Evolutionary conservation across 768 basidiomycete genomes (phyloP), one percentile per base, ranked within the genome.

Genomic region (Coprinopsis marcescibilis): DNA sequence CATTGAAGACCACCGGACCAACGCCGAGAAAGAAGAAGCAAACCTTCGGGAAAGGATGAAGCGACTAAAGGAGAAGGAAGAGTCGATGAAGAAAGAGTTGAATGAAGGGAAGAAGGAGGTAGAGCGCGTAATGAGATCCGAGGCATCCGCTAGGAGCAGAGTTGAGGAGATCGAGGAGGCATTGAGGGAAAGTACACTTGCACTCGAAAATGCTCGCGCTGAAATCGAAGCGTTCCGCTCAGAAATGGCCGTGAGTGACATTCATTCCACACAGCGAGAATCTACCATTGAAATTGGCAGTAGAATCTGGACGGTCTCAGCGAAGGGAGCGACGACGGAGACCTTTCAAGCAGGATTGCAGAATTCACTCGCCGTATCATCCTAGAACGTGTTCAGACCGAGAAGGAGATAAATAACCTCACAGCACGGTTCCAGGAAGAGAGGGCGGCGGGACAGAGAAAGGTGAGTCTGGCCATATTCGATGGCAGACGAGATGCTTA

Each of bases 121-220:
- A 8, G 83, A 89, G 48, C 72, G 76, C 50, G 64, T 83, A 49
- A 49, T 68, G 38, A 80, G 80, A 56, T 72, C 80, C 0, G 89
- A 92, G 58, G 71, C 67, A 12, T 61, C 63, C 34, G 79, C 84
- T 1, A 77, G 83, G 49, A 62, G 65, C 24, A 76, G 91, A 23
- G 72, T 90, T 0, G 84, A 83, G 48, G 95, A 99, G 60, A 76
- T 92, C 17, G 92, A 95, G 61, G 88, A 86, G 55, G 95, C 95
- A 2, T 68, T 98, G 32, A 71, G 85, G 52, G 93, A 97, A 68
- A 90, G 86, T 54, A 84, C 83, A 2, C 73, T 80, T 36, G 89
- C 94, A 0, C 73, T 98, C 8, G 94, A 98, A 63, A 85, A 85
- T 55, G 88, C 93, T 4, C 71, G 88, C 46, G 89, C 88, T 12